Evolutionary conservation across 2,329 filamentous ascomycete species (phyloP), one percentile per base, ranked within the genome.

Genomic region (Rutstroemia sp.): DNA sequence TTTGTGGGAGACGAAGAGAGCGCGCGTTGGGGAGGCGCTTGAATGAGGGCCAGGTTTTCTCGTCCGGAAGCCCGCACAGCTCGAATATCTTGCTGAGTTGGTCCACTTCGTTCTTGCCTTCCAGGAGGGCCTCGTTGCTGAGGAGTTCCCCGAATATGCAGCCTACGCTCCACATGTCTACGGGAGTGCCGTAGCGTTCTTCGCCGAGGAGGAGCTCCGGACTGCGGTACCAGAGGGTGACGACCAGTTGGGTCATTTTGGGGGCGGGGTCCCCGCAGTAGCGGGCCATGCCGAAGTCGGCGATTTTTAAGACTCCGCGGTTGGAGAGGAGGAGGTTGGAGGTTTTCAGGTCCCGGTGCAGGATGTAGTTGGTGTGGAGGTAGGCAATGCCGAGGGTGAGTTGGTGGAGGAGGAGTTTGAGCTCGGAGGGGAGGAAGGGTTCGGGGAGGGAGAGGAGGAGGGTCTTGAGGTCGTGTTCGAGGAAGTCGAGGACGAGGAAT

Each of bases 261-360:
- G 84, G 80, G 0, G 84, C 78, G 4, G 92, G 91, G 64, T 89
- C 84, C 51, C 88, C 88, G 56, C 88, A 88, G 73, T 94, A 94
- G 27, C 94, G 83, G 3, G 94, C 92, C 90, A 99, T 96, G 71
- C 94, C 94, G 69, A 99, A 99, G 73, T 99, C 94, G 58, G 94
- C 94, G 61, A 99, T 86, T 73, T 96, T 96, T 72, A 99, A 86
- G 70, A 88, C 86, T 47, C 94, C 94, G 47, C 91, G 88, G 75
- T 97, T 97, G 76, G 90, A 95, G 73, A 99, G 87, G 48, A 99
- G 84, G 48, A 99, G 84, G 68, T 96, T 96, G 49, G 88, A 92
- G 3, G 91, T 95, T 73, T 96, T 96, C 66, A 96, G 83, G 73
- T 96, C 92, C 56, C 92, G 89, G 73, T 94, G 91, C 58, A 99